Conservation (phyloP, 1,284 basidiomycete genomes). For the Ustilago trichophora region DNA sequence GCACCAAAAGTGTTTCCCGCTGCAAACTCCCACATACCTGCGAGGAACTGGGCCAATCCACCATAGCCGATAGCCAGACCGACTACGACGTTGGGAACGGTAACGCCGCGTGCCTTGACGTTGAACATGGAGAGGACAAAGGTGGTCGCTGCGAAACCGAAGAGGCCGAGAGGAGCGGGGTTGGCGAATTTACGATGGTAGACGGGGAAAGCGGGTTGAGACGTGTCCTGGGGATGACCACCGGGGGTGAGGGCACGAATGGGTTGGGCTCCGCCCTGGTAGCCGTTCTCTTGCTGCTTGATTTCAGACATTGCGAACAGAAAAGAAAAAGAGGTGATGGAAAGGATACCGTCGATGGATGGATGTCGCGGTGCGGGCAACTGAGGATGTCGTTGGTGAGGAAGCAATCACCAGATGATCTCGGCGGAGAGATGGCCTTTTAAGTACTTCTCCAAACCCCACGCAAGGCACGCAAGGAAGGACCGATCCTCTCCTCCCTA, state of each 20-base stretch:
- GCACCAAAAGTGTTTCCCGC: conserved; percentile 74
- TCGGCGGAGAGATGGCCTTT: too few relatives aligned
- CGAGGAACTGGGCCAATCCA: conserved; percentile 77
- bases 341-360: background rate
- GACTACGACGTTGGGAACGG: conserved; percentile 52
- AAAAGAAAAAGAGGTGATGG: background rate
- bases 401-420: too few relatives aligned
- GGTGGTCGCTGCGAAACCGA: conserved; percentile 69
- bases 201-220: conserved; percentile 66
- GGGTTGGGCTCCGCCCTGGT: conserved; percentile 43
- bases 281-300: conserved; percentile 51
- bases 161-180: conserved; percentile 70
- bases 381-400: too few relatives aligned
- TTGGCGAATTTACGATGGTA: conserved; percentile 69
- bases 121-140: conserved; percentile 70
- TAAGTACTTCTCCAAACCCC: conserved; percentile 3
- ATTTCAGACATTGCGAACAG: conserved; percentile 37
- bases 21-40: conserved; percentile 75
- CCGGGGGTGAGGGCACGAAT: conserved; percentile 65
- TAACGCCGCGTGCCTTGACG: conserved; percentile 58
- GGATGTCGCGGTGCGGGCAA: too few relatives aligned
- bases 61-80: conserved; percentile 69
- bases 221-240: conserved; percentile 68
- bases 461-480: too few relatives aligned
- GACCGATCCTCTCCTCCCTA: too few relatives aligned